Conservation (phyloP, 2,329 filamentous ascomycete species). For the Metarhizium album region DNA sequence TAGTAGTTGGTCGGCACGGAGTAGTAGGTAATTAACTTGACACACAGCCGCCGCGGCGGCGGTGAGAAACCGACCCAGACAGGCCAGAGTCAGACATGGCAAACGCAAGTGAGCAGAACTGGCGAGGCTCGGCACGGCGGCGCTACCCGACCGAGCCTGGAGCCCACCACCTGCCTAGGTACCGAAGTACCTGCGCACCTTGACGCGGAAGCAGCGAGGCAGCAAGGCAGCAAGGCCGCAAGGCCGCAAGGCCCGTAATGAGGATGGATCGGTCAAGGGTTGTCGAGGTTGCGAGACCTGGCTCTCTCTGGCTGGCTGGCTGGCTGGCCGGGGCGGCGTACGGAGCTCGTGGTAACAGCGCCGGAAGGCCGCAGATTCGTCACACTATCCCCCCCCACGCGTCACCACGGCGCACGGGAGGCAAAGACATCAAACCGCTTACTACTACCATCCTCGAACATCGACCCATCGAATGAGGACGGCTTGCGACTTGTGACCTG, state of each 20-base stretch:
- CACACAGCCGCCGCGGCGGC: background rate
- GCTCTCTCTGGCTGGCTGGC: background rate
- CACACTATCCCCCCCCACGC: background rate
- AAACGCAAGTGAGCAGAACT: background rate
- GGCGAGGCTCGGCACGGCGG: conserved; percentile 5
- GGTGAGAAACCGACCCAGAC: background rate
- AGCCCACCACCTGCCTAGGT: background rate
- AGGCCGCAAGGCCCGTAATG: no score
- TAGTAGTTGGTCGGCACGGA: no score
- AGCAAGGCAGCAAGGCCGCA: no score
- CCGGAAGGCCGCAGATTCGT: conserved; percentile 8
- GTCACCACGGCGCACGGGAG: background rate
- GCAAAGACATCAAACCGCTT: background rate
- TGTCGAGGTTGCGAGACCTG: no score
- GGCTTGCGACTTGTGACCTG: no score
- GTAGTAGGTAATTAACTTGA: no score
- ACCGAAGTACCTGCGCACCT: no score
- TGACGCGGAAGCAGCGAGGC: no score
- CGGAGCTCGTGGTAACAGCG: conserved; percentile 5
- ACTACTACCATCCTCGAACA: no score
- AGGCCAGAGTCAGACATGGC: background rate
- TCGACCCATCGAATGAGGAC: background rate
- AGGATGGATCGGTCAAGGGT: no score
- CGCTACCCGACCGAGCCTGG: conserved; percentile 6
- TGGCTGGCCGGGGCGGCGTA: conserved; percentile 1